Conservation (phyloP, 2,329 filamentous ascomycete species). For the Cucurbitaria berberidis region DNA sequence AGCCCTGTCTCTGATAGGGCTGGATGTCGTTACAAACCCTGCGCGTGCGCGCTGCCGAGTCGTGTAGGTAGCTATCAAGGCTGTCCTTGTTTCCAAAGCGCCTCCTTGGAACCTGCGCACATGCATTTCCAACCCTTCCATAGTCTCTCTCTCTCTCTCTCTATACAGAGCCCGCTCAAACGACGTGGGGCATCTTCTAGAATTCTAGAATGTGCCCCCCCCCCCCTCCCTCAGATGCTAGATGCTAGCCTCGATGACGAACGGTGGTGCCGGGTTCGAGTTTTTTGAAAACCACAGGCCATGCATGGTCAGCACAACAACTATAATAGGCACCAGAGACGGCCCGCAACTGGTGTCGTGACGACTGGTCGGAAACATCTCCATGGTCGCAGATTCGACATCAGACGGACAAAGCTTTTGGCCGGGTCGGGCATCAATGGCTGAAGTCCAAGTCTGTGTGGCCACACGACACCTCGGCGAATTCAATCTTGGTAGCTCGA, state of each 20-base stretch:
- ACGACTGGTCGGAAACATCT: slow-evolving; percentile 22
- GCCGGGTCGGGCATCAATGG: slow-evolving; percentile 28
- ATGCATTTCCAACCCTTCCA: slow-evolving; percentile 1
- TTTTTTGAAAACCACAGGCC: no score
- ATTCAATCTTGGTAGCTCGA: slow-evolving; percentile 31
- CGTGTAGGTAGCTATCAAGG: slow-evolving; percentile 4
- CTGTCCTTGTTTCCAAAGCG: not conserved
- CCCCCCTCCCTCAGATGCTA: no score
- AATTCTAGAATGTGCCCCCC: slow-evolving; percentile 15
- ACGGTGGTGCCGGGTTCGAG: slow-evolving; percentile 25
- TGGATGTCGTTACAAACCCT: slow-evolving; percentile 14
- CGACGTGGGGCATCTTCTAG: slow-evolving; percentile 17
- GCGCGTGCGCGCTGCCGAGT: slow-evolving; percentile 16
- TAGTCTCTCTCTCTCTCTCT: no score
- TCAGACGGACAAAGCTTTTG: slow-evolving; percentile 19
- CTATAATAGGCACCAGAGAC: slow-evolving; percentile 26
- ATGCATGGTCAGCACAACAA: no score
- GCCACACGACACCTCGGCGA: slow-evolving; percentile 36
- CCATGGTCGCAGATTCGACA: slow-evolving; percentile 35
- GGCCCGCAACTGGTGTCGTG: no score
- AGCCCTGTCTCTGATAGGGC: slow-evolving; percentile 31
- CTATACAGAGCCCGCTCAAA: slow-evolving; percentile 6
- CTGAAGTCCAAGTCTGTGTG: slow-evolving; percentile 25
- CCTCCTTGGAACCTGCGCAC: not conserved
- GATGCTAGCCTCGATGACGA: slow-evolving; percentile 35